Percentiles rank a stretch among this genome's conserved stretches.
These are phyloP conservation scores for Phytophthora macrochlamydospora DNA, from an alignment of 352 stramenopile genomes.

Conservation along the genomic window DNA sequence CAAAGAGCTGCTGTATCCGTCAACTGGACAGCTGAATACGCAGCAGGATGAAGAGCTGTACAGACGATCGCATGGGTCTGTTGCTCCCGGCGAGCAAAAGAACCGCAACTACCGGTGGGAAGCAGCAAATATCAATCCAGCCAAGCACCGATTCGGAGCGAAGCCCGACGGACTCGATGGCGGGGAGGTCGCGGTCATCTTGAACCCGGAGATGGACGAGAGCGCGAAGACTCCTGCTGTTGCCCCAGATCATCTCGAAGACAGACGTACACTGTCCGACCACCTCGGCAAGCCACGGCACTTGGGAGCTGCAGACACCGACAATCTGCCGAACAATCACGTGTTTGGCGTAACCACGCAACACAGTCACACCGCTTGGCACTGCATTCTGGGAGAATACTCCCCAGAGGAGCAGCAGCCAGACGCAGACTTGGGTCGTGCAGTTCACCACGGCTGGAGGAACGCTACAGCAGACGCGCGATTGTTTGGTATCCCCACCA, in stretches of 20 bases:
- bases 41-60: constrained; percentile 71
- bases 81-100: constrained; percentile 86
- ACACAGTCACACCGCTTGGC: constrained; percentile 56
- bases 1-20: constrained; percentile 84
- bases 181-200: constrained; percentile 53
- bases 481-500: constrained; percentile 84
- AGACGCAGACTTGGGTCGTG: constrained; percentile 80
- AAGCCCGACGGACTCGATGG: constrained; percentile 36
- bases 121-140: constrained; percentile 64
- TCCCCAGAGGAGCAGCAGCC: constrained; percentile 79
- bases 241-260: constrained; percentile 69
- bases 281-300: constrained; percentile 76
- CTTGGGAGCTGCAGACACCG: constrained; percentile 44
- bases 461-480: constrained; percentile 65
- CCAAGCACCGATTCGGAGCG: constrained; percentile 73
- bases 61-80: constrained; percentile 76
- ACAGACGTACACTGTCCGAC: constrained; percentile 76
- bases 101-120: constrained; percentile 87
- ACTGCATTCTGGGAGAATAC: constrained; percentile 88
- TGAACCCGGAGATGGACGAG: constrained; percentile 82
- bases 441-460: constrained; percentile 88
- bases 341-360: constrained; percentile 69
- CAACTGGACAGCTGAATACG: constrained; percentile 54
- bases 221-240: constrained; percentile 43
- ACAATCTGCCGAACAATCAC: constrained; percentile 49